Evolutionary conservation across 1,139 yeast species (phyloP).

Genomic region (Suzukiozyma palmioleophila): DNA sequence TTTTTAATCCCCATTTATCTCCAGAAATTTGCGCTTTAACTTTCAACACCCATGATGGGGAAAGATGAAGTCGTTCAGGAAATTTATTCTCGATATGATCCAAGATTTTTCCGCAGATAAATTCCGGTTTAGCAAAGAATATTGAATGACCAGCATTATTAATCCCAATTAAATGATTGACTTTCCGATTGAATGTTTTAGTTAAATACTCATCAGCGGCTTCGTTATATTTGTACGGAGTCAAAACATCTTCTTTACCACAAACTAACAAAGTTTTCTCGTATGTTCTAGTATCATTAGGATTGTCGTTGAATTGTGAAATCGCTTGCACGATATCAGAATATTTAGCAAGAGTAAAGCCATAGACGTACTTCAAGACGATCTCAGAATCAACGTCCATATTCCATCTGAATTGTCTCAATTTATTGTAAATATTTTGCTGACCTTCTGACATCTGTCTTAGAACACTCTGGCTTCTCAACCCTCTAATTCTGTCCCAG

Average conservation of each 20-base stretch:
- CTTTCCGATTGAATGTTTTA: constrained; percentile 21
- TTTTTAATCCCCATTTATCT: constrained; percentile 77
- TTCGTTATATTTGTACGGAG: constrained; percentile 38
- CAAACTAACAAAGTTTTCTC: constrained; percentile 50
- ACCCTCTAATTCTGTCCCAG: constrained; percentile 61
- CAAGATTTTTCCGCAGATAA: constrained; percentile 57
- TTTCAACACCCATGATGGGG: constrained; percentile 62
- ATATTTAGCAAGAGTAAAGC: constrained; percentile 40
- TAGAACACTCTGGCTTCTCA: constrained; percentile 51
- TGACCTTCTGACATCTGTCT: constrained; percentile 43
- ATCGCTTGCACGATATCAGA: constrained; percentile 44
- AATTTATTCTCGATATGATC: constrained; percentile 52
- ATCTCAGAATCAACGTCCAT: constrained; percentile 55
- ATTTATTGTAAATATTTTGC: constrained; percentile 37
- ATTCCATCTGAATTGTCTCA: constrained; percentile 68
- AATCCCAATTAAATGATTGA: constrained; percentile 35
- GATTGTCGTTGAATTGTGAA: constrained; percentile 30
- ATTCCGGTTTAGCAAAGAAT: constrained; percentile 60
- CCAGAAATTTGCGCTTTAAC: constrained; percentile 59
- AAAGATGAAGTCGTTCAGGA: constrained; percentile 45
- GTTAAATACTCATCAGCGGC: constrained; percentile 23
- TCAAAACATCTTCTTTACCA: constrained; percentile 55
- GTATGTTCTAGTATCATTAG: constrained; percentile 26
- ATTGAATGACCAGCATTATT: constrained; percentile 64
- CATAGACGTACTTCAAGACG: constrained; percentile 50